Percentiles rank a stretch among this genome's conserved stretches.
Evolutionary conservation across 768 basidiomycete species (phyloP).

Genomic region (Boletus fagicola): DNA sequence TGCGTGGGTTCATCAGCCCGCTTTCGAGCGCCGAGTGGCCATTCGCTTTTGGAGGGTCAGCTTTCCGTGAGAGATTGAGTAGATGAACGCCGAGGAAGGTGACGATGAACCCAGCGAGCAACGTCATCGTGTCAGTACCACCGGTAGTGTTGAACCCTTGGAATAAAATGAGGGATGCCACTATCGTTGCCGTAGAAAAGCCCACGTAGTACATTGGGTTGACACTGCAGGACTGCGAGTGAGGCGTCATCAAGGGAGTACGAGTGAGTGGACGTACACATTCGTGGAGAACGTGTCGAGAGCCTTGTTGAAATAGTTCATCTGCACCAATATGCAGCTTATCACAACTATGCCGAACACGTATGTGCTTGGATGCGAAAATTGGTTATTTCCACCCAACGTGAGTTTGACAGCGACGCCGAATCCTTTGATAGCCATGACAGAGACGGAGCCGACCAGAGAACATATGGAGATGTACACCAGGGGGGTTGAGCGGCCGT

Average conservation of each 20-base stretch:
- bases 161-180: conserved; percentile 95
- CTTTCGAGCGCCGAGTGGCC: conserved; percentile 59
- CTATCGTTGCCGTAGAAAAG: conserved; percentile 90
- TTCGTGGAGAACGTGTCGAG: conserved; percentile 96
- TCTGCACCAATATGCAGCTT: conserved; percentile 85
- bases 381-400: conserved; percentile 89
- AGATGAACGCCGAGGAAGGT: conserved; percentile 98
- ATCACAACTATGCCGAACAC: conserved; percentile 83
- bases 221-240: conserved; percentile 50
- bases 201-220: conserved; percentile 98
- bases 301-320: conserved; percentile 99
- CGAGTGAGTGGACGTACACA: conserved; percentile 59
- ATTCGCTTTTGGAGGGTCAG: conserved; percentile 44
- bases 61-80: conserved; percentile 73
- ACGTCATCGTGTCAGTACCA: conserved; percentile 77
- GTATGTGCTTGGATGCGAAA: conserved; percentile 94
- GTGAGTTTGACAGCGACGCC: conserved; percentile 97
- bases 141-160: conserved; percentile 93
- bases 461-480: conserved; percentile 98
- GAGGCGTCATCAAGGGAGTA: background rate
- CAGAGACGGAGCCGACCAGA: conserved; percentile 90
- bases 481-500: conserved; percentile 85
- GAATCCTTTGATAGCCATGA: conserved; percentile 99
- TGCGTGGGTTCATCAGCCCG: conserved; percentile 71
- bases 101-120: conserved; percentile 85